A percentile compares a stretch with the other conserved stretches of the same genome.
phyloP scores from a whole-genome alignment of 257 asterid genomes.

The Galeopsis tetrahit region DNA sequence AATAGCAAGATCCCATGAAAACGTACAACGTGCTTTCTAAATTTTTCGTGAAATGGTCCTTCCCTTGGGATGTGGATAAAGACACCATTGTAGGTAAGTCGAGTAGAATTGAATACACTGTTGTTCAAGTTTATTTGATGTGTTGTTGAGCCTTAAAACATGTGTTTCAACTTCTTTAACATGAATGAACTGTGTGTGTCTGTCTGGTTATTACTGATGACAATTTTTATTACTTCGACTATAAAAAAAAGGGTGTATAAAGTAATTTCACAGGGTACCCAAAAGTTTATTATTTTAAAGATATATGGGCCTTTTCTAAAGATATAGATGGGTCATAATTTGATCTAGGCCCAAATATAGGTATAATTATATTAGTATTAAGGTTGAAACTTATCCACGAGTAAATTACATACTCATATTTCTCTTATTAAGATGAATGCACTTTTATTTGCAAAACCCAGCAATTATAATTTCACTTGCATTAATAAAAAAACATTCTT shows the following conservation, averaged over 20 bases:
- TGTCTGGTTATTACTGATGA: too few relatives aligned
- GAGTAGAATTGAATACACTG: not conserved
- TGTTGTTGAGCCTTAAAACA: too few relatives aligned
- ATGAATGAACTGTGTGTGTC: too few relatives aligned
- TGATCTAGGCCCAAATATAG: not conserved
- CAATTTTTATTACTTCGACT: too few relatives aligned
- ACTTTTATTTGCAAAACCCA: not conserved
- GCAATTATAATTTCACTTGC: not conserved
- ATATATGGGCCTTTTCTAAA: too few relatives aligned
- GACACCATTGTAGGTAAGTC: not conserved
- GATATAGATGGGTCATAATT: not conserved
- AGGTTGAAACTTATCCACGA: not conserved
- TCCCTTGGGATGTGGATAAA: not conserved
- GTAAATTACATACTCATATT: too few relatives aligned
- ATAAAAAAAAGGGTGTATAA: too few relatives aligned
- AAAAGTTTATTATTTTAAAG: too few relatives aligned
- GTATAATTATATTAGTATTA: too few relatives aligned
- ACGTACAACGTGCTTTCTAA: not conserved
- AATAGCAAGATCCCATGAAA: slow-evolving; percentile 40
- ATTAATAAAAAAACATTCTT: not conserved
- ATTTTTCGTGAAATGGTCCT: slow-evolving; percentile 8
- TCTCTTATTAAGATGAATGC: too few relatives aligned
- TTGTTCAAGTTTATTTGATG: not conserved
- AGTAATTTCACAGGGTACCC: too few relatives aligned
- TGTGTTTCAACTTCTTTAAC: too few relatives aligned